A percentile compares a stretch with the other conserved stretches of the same genome.
These are phyloP conservation scores for Beauveria sp. DNA, from an alignment of 2,329 filamentous ascomycete genomes.

Conservation along the genomic window DNA sequence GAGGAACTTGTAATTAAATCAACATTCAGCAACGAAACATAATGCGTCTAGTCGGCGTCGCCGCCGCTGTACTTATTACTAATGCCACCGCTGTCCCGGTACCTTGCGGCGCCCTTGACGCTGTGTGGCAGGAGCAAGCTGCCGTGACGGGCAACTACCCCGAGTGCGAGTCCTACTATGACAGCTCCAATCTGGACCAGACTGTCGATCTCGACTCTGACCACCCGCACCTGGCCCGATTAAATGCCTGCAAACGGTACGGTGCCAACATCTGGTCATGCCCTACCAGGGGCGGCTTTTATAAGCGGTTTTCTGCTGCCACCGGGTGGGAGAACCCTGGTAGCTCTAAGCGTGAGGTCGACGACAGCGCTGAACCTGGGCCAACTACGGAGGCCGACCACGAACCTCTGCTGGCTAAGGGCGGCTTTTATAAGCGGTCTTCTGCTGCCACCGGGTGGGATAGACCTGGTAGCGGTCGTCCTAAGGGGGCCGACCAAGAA, in stretches of 20 bases:
- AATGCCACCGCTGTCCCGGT: background rate
- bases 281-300: background rate
- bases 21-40: background rate
- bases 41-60: background rate
- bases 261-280: background rate
- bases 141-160: slow-evolving; percentile 4
- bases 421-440: no score
- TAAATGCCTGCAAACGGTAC: background rate
- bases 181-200: background rate
- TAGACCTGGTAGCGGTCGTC: no score
- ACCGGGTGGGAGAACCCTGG: no score
- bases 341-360: background rate
- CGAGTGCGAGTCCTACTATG: background rate
- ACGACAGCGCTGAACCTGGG: no score
- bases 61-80: background rate
- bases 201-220: background rate
- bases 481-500: no score
- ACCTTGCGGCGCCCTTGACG: background rate
- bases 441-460: no score
- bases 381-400: no score
- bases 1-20: background rate
- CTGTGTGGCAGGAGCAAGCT: background rate
- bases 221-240: background rate
- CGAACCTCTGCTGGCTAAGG: no score
- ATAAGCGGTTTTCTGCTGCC: no score